phyloP scores from a whole-genome alignment of 108 stramenopile species.

The Nitzschia putrida region DNA sequence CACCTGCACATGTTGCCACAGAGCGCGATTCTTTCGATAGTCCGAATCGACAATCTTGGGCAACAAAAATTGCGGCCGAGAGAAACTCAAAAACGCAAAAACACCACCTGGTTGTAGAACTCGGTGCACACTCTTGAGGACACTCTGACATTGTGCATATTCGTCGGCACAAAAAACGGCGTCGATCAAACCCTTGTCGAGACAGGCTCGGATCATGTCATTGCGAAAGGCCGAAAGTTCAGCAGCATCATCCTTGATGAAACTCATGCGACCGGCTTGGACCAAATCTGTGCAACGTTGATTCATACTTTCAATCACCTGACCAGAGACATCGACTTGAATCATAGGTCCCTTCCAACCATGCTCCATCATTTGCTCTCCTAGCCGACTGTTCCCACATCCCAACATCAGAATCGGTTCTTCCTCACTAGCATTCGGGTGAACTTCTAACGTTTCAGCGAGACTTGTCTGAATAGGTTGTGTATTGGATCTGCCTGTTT shows the following conservation, averaged over 20 bases:
- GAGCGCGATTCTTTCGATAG: background rate
- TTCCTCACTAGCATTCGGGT: conserved; percentile 26
- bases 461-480: conserved; percentile 38
- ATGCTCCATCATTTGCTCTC: conserved; percentile 63
- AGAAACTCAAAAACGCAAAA: conserved; percentile 68
- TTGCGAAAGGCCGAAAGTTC: conserved; percentile 62
- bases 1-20: conserved; percentile 40
- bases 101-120: conserved; percentile 62
- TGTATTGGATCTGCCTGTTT: background rate
- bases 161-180: conserved; percentile 67
- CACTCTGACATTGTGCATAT: conserved; percentile 42
- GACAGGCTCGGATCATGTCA: conserved; percentile 57
- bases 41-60: conserved; percentile 19
- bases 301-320: conserved; percentile 58
- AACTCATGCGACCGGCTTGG: conserved; percentile 43
- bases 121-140: conserved; percentile 66
- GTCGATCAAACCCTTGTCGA: conserved; percentile 86
- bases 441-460: conserved; percentile 38
- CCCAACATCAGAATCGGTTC: conserved; percentile 74
- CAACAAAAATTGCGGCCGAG: conserved; percentile 72
- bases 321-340: conserved; percentile 69
- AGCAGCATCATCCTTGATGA: conserved; percentile 69
- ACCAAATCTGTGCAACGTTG: conserved; percentile 46
- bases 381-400: conserved; percentile 77
- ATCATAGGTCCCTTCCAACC: conserved; percentile 50